These are phyloP conservation scores for Umbelopsis sp. DNA, from an alignment of 371 early-diverging fungal genomes.

Conservation along the genomic window DNA sequence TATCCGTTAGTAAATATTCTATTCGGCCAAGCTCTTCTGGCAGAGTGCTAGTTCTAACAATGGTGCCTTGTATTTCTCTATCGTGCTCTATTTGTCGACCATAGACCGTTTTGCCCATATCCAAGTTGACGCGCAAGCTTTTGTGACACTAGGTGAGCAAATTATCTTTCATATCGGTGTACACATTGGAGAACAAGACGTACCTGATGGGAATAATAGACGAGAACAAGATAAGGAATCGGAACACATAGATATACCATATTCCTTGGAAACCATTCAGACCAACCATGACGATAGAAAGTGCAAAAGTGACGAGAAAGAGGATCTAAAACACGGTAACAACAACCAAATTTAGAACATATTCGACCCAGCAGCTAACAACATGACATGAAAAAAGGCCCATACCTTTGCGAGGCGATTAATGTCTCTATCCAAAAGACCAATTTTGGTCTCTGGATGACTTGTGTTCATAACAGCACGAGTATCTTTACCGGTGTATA, in stretches of 20 bases:
- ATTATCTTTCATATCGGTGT: neutral
- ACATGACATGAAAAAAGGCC: slow-evolving; percentile 10
- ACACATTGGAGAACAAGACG: too few species aligned
- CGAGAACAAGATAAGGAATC: slow-evolving; percentile 97
- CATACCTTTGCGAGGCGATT: slow-evolving; percentile 90
- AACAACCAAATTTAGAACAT: neutral
- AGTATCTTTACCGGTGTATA: slow-evolving; percentile 98
- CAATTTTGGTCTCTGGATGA: slow-evolving; percentile 95
- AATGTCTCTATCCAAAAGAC: slow-evolving; percentile 93
- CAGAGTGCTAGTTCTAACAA: slow-evolving; percentile 95
- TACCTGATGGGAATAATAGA: slow-evolving; percentile 97
- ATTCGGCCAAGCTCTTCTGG: slow-evolving; percentile 99
- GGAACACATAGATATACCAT: slow-evolving; percentile 91
- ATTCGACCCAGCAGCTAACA: too few species aligned
- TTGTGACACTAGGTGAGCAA: neutral
- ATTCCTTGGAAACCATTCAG: slow-evolving; percentile 88
- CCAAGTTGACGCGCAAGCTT: slow-evolving; percentile 94
- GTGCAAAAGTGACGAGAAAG: slow-evolving; percentile 78
- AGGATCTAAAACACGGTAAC: slow-evolving; percentile 61
- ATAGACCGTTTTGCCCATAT: slow-evolving; percentile 97
- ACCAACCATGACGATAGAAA: slow-evolving; percentile 89
- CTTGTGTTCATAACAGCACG: slow-evolving; percentile 98
- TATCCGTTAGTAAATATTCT: slow-evolving; percentile 97
- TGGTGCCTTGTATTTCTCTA: slow-evolving; percentile 79
- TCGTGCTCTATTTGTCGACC: slow-evolving; percentile 85